Conservation (phyloP, 495 filamentous ascomycete species). For the Chaetomidium leptoderma region DNA sequence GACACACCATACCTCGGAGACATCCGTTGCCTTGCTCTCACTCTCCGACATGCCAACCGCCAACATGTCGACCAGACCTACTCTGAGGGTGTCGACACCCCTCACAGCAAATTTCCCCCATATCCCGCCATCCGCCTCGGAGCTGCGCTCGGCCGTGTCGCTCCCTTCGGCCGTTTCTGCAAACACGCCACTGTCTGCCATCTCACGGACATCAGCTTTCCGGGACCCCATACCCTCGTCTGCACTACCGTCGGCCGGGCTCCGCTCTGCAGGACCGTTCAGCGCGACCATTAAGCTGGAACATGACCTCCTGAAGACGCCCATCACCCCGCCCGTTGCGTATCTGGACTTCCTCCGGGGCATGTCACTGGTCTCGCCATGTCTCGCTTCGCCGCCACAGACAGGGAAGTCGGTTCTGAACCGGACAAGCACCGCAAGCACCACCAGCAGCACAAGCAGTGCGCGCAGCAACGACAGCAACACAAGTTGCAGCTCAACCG, state of each 20-base stretch:
- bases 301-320: conserved; percentile 55
- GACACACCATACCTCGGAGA: conserved; percentile 34
- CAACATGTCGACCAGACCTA: conserved; percentile 59
- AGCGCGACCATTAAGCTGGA: conserved; percentile 31
- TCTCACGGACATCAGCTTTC: conserved; percentile 34
- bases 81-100: conserved; percentile 70
- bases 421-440: conserved; percentile 36
- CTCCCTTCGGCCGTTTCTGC: conserved; percentile 32
- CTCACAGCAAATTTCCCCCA: conserved; percentile 73
- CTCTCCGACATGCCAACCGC: conserved; percentile 15
- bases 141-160: conserved; percentile 47
- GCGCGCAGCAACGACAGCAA: conserved; percentile 26
- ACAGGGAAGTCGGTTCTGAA: conserved; percentile 38
- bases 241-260: conserved; percentile 33
- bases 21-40: no score
- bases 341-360: conserved; percentile 87
- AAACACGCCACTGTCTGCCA: conserved; percentile 31
- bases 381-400: conserved; percentile 43
- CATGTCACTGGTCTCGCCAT: conserved; percentile 60
- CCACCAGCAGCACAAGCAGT: conserved; percentile 30
- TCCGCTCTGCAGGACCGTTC: conserved; percentile 35
- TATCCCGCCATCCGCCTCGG: conserved; percentile 56
- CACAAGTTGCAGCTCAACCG: conserved; percentile 32
- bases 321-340: conserved; percentile 86
- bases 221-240: conserved; percentile 30